Evolutionary conservation across 306 rosid species (phyloP), one percentile per base, ranked within the genome.

Genomic region (Malus asiatica): DNA sequence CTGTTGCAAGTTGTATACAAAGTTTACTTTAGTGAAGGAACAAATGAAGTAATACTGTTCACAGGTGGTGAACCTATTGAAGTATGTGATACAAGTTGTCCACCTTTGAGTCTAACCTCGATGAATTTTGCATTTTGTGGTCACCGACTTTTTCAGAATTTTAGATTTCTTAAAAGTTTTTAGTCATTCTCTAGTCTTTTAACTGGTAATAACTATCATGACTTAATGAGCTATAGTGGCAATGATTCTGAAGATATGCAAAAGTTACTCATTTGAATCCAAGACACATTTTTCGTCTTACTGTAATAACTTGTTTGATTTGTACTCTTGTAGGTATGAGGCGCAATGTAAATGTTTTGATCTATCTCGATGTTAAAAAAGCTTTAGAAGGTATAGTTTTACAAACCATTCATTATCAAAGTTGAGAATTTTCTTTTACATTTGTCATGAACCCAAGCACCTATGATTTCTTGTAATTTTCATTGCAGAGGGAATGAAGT

Each of bases 401-500:
- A 64, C 73, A 35, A 33, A 70, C 29, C 61, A 52, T 45, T 48
- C 38, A 38, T 55, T 71, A 64, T 76, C 35, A 23, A 65, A 63
- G 62, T 18, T 51, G 38, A 22, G 32, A 25, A 23, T 61, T 16
- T 15, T 23, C 11, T 14, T 62, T 2, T 15, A 14, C 4, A 62
- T 71, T 25, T 29, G 18, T 55, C 19, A 72, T 29, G 55, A 66
- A 8, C 73, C 16, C 25, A 2, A 11, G 14, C 48, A 38, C 48
- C 29, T 33, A 18, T 25, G 70, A 35, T 9, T 38, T 67, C 46
- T 53, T 45, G 12, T 35, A 6, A 44, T 79, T 73, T 68, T 45
- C 6, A 75, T 80, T 83, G 52, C 91, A 90, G 98, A 92, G 63
- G 97, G 97, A 44, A 88, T 90, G 93, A 95, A 92, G 92, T 86